Evolutionary conservation across 768 basidiomycete genomes (phyloP).

Genomic region (Mycena chlorophos): DNA sequence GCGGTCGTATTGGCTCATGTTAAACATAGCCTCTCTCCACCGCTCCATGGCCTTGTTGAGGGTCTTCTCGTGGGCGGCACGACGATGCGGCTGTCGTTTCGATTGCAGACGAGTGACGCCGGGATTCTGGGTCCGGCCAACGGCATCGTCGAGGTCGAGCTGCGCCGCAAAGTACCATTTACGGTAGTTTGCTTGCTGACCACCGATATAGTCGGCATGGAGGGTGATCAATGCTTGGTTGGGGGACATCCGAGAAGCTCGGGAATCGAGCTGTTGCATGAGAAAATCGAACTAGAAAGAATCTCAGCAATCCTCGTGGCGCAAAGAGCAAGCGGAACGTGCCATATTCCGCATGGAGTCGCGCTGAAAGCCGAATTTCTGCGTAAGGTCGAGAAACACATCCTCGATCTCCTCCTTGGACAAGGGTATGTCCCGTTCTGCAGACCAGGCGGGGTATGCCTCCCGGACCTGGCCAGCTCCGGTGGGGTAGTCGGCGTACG

Average conservation of each 20-base stretch:
- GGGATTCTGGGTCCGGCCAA: slow-evolving; percentile 89
- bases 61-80: slow-evolving; percentile 57
- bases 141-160: slow-evolving; percentile 95
- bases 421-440: slow-evolving; percentile 91
- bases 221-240: slow-evolving; percentile 92
- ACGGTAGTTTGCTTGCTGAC: slow-evolving; percentile 97
- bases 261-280: slow-evolving; percentile 96
- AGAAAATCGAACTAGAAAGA: slow-evolving; percentile 84
- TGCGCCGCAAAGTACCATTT: slow-evolving; percentile 99
- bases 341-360: slow-evolving; percentile 97
- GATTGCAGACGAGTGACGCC: slow-evolving; percentile 84
- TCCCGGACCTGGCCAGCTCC: slow-evolving; percentile 52
- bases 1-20: slow-evolving; percentile 97
- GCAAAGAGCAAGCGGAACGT: slow-evolving; percentile 20
- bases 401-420: slow-evolving; percentile 99
- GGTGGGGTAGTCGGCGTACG: slow-evolving; percentile 16
- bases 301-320: slow-evolving; percentile 5
- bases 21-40: slow-evolving; percentile 98
- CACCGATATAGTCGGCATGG: slow-evolving; percentile 98
- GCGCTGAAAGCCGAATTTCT: slow-evolving; percentile 98
- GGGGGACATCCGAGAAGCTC: slow-evolving; percentile 96
- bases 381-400: slow-evolving; percentile 93
- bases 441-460: slow-evolving; percentile 92
- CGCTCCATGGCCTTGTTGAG: slow-evolving; percentile 84
- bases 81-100: slow-evolving; percentile 50